A percentile compares a stretch with the other conserved stretches of the same genome.
phyloP scores from a whole-genome alignment of 495 filamentous ascomycete species.

The Xylaria sp. region DNA sequence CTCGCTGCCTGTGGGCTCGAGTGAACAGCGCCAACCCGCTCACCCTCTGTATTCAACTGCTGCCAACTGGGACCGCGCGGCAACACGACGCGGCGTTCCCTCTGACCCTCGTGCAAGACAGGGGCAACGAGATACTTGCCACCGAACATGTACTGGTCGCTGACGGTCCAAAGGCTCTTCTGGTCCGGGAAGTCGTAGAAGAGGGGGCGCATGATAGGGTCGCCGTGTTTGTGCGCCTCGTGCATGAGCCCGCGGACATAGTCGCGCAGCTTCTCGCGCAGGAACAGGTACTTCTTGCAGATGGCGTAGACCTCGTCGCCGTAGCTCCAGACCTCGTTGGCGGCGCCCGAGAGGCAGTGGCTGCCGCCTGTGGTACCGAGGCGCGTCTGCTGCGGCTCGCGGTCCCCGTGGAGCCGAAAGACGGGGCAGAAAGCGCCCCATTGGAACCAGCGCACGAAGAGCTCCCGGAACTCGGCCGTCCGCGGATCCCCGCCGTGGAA shows the following conservation, averaged over 20 bases:
- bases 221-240: slow-evolving; percentile 61
- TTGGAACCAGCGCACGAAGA: slow-evolving; percentile 68
- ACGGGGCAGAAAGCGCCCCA: slow-evolving; percentile 68
- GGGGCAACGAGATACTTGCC: slow-evolving; percentile 60
- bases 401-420: slow-evolving; percentile 65
- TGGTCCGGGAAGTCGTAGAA: slow-evolving; percentile 66
- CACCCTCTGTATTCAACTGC: slow-evolving; percentile 7
- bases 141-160: slow-evolving; percentile 64
- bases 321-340: slow-evolving; percentile 68
- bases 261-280: slow-evolving; percentile 59
- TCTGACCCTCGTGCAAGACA: slow-evolving; percentile 52
- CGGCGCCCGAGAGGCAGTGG: slow-evolving; percentile 47
- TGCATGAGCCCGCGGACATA: slow-evolving; percentile 61
- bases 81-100: slow-evolving; percentile 53
- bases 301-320: slow-evolving; percentile 62
- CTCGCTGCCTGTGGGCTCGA: slow-evolving; percentile 27
- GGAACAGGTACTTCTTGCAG: slow-evolving; percentile 60
- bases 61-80: slow-evolving; percentile 56
- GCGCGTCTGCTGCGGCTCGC: slow-evolving; percentile 57
- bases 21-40: slow-evolving; percentile 40
- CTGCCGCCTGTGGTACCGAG: slow-evolving; percentile 45
- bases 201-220: slow-evolving; percentile 61
- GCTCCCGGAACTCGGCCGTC: slow-evolving; percentile 60
- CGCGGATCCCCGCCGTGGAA: slow-evolving; percentile 64
- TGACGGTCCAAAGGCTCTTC: slow-evolving; percentile 54